Evolutionary conservation across 2,329 filamentous ascomycete genomes (phyloP).

Genomic region (Sporothrix brasiliensis): DNA sequence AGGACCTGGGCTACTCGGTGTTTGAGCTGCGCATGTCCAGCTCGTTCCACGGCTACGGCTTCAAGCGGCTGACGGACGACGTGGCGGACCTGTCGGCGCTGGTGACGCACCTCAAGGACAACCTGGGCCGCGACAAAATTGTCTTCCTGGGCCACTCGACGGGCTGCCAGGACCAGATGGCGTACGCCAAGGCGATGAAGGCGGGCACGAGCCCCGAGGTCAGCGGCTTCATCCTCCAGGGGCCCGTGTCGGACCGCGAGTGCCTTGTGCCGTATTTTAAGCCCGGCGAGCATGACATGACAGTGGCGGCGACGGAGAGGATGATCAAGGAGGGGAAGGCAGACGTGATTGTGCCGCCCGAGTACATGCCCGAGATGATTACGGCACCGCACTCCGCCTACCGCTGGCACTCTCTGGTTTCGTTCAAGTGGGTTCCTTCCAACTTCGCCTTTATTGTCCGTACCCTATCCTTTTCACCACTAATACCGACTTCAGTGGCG

Average conservation of each 20-base stretch:
- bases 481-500: slow-evolving; percentile 53
- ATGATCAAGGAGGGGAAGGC: slow-evolving; percentile 59
- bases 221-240: slow-evolving; percentile 79
- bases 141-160: slow-evolving; percentile 63
- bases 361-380: slow-evolving; percentile 48
- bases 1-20: slow-evolving; percentile 52
- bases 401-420: slow-evolving; percentile 55
- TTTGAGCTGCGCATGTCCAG: slow-evolving; percentile 61
- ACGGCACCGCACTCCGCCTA: slow-evolving; percentile 56
- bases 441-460: not conserved
- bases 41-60: slow-evolving; percentile 58
- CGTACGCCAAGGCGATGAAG: slow-evolving; percentile 53
- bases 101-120: slow-evolving; percentile 55
- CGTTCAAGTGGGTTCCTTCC: slow-evolving; percentile 52
- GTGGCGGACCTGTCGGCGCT: slow-evolving; percentile 57
- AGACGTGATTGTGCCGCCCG: slow-evolving; percentile 58
- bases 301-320: slow-evolving; percentile 53
- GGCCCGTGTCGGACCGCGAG: slow-evolving; percentile 77
- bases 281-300: slow-evolving; percentile 49
- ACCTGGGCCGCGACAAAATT: slow-evolving; percentile 54
- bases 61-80: slow-evolving; percentile 54
- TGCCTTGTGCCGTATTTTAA: slow-evolving; percentile 54
- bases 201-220: slow-evolving; percentile 54
- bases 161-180: slow-evolving; percentile 63
- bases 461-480: not conserved